These are phyloP conservation scores for Dianthus caryophyllus DNA, from an alignment of 148 eudicot species.

Conservation along the genomic window DNA sequence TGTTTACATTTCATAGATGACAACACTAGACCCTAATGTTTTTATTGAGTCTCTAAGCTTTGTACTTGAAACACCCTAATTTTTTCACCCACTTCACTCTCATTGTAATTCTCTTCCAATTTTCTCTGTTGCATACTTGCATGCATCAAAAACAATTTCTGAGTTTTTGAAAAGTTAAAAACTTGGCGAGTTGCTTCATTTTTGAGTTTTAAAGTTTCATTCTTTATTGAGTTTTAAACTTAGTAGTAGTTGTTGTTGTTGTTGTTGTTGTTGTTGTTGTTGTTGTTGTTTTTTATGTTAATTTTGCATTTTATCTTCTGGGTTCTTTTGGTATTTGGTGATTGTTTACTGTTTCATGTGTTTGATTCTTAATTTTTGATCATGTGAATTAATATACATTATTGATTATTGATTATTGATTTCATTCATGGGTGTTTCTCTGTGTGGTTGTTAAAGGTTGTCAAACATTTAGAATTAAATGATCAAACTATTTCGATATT, in stretches of 20 bases:
- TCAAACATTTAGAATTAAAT: background rate
- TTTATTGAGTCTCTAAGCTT: too few relatives aligned
- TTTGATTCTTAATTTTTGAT: background rate
- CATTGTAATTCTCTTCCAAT: background rate
- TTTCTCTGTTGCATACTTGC: background rate
- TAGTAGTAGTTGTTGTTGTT: too few relatives aligned
- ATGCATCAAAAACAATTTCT: constrained; percentile 11
- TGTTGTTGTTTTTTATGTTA: background rate
- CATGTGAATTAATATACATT: background rate
- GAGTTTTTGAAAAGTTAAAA: background rate
- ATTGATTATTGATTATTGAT: background rate
- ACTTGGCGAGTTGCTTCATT: background rate
- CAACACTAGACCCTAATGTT: too few relatives aligned
- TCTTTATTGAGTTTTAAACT: background rate
- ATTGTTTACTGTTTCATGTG: too few relatives aligned
- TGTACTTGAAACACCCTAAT: background rate
- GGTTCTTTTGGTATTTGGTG: too few relatives aligned
- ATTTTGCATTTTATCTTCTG: background rate
- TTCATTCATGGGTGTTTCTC: background rate
- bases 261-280: too few relatives aligned
- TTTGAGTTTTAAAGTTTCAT: background rate
- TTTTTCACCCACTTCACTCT: background rate
- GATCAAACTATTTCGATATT: background rate
- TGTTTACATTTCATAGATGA: too few relatives aligned
- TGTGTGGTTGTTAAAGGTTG: background rate